Percentiles rank a stretch among this genome's conserved stretches.
Conservation (phyloP, 2,329 filamentous ascomycete species). For the Bipolaris victoriae region DNA sequence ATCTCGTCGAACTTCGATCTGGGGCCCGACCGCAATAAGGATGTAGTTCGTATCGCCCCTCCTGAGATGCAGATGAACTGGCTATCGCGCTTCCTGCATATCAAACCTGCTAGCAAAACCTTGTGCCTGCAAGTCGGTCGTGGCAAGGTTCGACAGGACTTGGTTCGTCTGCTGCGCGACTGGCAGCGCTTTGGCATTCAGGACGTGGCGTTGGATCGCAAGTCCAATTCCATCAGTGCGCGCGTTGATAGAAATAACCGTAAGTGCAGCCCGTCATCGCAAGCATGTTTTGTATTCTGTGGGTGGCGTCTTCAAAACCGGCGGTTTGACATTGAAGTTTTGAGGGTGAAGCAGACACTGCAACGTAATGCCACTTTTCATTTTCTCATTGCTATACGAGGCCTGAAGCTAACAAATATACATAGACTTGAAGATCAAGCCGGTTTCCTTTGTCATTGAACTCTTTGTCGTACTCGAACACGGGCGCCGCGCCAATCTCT, state of each 20-base stretch:
- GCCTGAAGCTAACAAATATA: slow-evolving; percentile 19
- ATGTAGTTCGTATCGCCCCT: slow-evolving; percentile 43
- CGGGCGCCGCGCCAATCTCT: slow-evolving; percentile 75
- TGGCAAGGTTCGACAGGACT: slow-evolving; percentile 75
- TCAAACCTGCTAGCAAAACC: slow-evolving; percentile 79
- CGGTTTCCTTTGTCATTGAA: slow-evolving; percentile 86
- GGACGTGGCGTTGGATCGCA: slow-evolving; percentile 78
- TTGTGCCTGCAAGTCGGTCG: slow-evolving; percentile 78
- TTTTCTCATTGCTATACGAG: neutral
- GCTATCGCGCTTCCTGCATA: slow-evolving; percentile 85
- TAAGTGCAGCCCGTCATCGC: slow-evolving; percentile 57
- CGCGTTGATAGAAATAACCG: slow-evolving; percentile 78
- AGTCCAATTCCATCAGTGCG: slow-evolving; percentile 79
- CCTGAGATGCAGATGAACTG: slow-evolving; percentile 69
- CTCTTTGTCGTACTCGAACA: slow-evolving; percentile 90
- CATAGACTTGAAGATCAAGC: slow-evolving; percentile 78
- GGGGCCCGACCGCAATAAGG: slow-evolving; percentile 46
- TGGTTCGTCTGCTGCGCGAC: slow-evolving; percentile 74
- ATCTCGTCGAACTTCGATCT: slow-evolving; percentile 43
- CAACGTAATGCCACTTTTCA: slow-evolving; percentile 29
- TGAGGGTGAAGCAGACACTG: slow-evolving; percentile 20
- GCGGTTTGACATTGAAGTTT: slow-evolving; percentile 25
- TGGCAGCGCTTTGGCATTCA: slow-evolving; percentile 84
- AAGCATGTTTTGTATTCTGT: slow-evolving; percentile 23
- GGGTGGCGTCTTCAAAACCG: slow-evolving; percentile 22